Base-by-base conservation (phyloP, 2,329 filamentous ascomycete species). In the Hypoxylon sp. region DNA sequence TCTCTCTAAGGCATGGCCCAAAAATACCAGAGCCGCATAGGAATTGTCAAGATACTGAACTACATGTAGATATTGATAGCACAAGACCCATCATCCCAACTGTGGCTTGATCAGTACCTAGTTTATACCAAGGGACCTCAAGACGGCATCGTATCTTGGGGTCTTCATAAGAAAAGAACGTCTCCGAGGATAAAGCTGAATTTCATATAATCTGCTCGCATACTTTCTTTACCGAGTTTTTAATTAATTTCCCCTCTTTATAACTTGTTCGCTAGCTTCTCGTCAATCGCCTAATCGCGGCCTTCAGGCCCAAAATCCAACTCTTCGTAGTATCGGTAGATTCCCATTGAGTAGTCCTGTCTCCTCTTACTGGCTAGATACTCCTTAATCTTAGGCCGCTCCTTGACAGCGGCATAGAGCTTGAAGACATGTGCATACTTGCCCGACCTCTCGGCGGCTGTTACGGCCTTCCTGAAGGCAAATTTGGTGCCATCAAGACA, bases 261-360 rank as follows among this genome's bases (percentile, higher is more conserved):
- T n/a, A 30, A n/a, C 7, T 2, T 40, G 4, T 56, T 44, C 2
- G 2, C 6, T n/a, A 30, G n/a, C 1, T 4, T 27, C 7, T 27
- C 11, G 14, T 56, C 10, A 25, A 13, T 8, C 6, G 1, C 17
- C 31, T 40, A 71, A 22, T 72, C 64, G 7, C 37, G 55, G 25
- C 62, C 65, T 30, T 68, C 64, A 6, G 61, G 67, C 0, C 61
- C 70, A 11, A 76, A 46, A 25, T 95, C 92, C 56, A 95, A 79
- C 81, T 95, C 92, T 2, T 89, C 85, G 75, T 95, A 95, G 74
- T 92, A 82, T 37, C 92, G 85, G 77, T 89, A 95, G 48, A 95
- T 86, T 0, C 92, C 92, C 68, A 85, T 79, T 0, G 83, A 81
- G 76, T 93, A 95, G 57, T 84, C 79, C 75, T 86, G 77, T 44